phyloP scores from a whole-genome alignment of 768 basidiomycete species.

The Tricholoma furcatifolium region DNA sequence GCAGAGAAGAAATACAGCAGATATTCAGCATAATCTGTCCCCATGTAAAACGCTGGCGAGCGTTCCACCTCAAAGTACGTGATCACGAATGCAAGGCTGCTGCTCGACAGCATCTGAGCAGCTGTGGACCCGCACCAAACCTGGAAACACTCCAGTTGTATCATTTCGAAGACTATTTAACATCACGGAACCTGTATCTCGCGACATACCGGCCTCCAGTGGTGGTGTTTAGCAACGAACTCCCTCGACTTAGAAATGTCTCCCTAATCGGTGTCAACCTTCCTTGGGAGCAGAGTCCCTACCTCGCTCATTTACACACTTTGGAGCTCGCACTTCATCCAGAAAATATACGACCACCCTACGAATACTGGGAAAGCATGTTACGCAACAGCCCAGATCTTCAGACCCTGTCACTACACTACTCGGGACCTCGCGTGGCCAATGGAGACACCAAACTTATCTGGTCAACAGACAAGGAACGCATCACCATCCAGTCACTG shows the following conservation, averaged over 20 bases:
- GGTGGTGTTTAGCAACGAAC: constrained; percentile 49
- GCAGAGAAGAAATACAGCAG: constrained; percentile 43
- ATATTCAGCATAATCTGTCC: constrained; percentile 45
- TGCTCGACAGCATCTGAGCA: constrained; percentile 49
- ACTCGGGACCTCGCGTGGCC: constrained; percentile 50
- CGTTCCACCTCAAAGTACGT: constrained; percentile 60
- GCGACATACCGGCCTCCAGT: constrained; percentile 62
- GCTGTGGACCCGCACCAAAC: constrained; percentile 51
- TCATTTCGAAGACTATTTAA: constrained; percentile 59
- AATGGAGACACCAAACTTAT: constrained; percentile 32
- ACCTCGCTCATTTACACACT: constrained; percentile 45
- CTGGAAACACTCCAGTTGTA: constrained; percentile 63
- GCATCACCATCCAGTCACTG: constrained; percentile 37
- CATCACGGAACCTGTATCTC: constrained; percentile 47
- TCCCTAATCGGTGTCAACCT: constrained; percentile 68
- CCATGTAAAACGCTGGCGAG: constrained; percentile 52
- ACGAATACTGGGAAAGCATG: constrained; percentile 52
- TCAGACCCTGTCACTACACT: constrained; percentile 49
- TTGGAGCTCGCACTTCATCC: constrained; percentile 62
- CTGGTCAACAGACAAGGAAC: constrained; percentile 33
- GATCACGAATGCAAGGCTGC: constrained; percentile 56
- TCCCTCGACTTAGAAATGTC: constrained; percentile 52
- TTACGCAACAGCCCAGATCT: constrained; percentile 48
- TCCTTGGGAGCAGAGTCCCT: constrained; percentile 52
- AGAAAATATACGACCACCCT: constrained; percentile 56